A percentile compares a stretch with the other conserved stretches of the same genome.
phyloP scores from a whole-genome alignment of 148 eudicot species.

The Amaranthus palmeri region DNA sequence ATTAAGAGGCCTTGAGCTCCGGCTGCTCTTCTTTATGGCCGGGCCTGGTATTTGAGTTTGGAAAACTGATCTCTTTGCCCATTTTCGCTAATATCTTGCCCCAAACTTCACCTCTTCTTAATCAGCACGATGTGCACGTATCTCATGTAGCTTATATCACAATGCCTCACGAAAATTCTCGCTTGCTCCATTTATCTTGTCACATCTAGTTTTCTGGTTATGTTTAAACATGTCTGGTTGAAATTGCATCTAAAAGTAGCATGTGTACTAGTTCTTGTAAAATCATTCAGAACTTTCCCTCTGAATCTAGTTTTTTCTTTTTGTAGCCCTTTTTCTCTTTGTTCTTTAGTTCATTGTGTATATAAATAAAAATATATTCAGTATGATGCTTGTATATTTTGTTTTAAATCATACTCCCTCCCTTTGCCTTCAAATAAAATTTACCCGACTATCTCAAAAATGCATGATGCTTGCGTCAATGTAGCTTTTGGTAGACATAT shows the following conservation, averaged over 20 bases:
- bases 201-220: neutral
- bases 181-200: neutral
- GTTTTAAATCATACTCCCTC: too few relatives aligned
- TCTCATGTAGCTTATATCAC: neutral
- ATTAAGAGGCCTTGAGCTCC: too few relatives aligned
- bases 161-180: neutral
- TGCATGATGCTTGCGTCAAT: too few relatives aligned
- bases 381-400: neutral
- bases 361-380: neutral
- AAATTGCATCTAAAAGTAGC: neutral
- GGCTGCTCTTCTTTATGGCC: too few relatives aligned
- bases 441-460: too few relatives aligned
- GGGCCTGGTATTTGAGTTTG: neutral
- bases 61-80: neutral
- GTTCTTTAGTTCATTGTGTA: neutral
- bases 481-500: neutral
- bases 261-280: neutral
- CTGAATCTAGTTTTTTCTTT: neutral
- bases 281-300: neutral
- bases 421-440: too few relatives aligned
- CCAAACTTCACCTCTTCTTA: neutral
- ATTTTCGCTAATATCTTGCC: neutral
- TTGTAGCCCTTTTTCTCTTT: neutral
- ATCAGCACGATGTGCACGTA: neutral
- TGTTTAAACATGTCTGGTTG: slow-evolving; percentile 4